A percentile compares a stretch with the other conserved stretches of the same genome.
phyloP scores from a whole-genome alignment of 148 eudicot species.

The Limonium bicolor region DNA sequence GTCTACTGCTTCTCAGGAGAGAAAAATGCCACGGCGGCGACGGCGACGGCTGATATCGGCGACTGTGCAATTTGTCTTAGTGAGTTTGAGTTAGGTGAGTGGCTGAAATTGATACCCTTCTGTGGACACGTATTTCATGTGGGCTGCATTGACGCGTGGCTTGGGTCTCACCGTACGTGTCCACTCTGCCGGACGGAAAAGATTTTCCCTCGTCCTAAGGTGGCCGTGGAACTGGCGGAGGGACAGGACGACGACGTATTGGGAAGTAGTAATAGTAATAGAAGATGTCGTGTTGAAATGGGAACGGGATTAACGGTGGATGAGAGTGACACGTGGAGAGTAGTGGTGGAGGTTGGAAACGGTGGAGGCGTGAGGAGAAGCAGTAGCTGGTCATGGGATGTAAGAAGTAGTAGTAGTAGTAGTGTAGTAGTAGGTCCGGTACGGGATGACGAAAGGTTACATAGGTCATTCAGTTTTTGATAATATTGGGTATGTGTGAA shows the following conservation, averaged over 20 bases:
- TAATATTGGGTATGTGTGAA: no score
- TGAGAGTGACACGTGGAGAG: constrained; percentile 5
- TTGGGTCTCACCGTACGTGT: constrained; percentile 52
- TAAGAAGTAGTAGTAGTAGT: no score
- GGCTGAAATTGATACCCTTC: constrained; percentile 37
- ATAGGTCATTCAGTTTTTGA: no score
- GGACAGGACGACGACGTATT: neutral
- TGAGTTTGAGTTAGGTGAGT: constrained; percentile 34
- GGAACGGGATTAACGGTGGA: neutral
- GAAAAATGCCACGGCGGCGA: constrained; percentile 19
- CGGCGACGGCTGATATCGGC: neutral
- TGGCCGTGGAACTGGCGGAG: neutral
- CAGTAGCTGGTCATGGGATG: constrained; percentile 6
- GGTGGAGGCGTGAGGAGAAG: constrained; percentile 14
- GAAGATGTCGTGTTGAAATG: neutral
- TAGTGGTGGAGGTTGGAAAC: constrained; percentile 1
- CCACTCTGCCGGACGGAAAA: constrained; percentile 34
- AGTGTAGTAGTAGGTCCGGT: no score
- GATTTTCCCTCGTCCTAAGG: constrained; percentile 1
- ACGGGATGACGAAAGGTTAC: no score
- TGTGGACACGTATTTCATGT: constrained; percentile 34
- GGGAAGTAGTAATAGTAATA: neutral
- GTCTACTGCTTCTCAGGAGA: constrained; percentile 23
- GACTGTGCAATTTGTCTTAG: constrained; percentile 38
- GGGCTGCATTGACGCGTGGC: constrained; percentile 66